Conservation (phyloP, 2,329 filamentous ascomycete genomes). For the Venturia asperata region DNA sequence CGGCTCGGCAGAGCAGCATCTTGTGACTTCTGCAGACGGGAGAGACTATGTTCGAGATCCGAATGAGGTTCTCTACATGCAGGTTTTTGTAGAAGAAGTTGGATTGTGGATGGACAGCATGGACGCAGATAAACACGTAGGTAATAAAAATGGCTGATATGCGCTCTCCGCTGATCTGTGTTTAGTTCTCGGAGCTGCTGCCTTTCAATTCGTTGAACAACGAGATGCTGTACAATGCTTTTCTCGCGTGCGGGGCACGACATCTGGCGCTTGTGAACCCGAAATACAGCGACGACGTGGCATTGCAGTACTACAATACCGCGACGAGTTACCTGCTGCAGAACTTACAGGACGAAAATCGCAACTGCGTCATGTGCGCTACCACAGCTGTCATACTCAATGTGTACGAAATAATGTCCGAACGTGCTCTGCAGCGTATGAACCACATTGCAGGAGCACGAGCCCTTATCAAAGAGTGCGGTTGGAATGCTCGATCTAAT, state of each 20-base stretch:
- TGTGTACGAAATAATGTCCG: conserved; percentile 88
- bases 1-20: conserved; percentile 28
- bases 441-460: conserved; percentile 81
- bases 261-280: conserved; percentile 67
- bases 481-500: conserved; percentile 72
- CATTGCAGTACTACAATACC: conserved; percentile 75
- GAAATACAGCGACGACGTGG: conserved; percentile 67
- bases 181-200: conserved; percentile 68
- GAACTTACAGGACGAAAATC: conserved; percentile 73
- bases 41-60: conserved; percentile 30
- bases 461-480: conserved; percentile 80
- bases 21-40: neutral
- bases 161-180: conserved; percentile 21
- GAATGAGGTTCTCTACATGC: conserved; percentile 83
- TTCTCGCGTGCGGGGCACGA: conserved; percentile 79
- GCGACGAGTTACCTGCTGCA: conserved; percentile 72
- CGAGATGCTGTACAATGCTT: conserved; percentile 81
- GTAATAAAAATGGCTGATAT: conserved; percentile 23
- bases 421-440: conserved; percentile 71
- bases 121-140: conserved; percentile 68
- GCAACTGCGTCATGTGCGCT: conserved; percentile 77
- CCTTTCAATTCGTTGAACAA: conserved; percentile 76
- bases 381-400: conserved; percentile 83
- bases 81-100: conserved; percentile 85
- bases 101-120: conserved; percentile 92